These are phyloP conservation scores for Xylaria bambusicola DNA, from an alignment of 495 filamentous ascomycete genomes.

Conservation along the genomic window DNA sequence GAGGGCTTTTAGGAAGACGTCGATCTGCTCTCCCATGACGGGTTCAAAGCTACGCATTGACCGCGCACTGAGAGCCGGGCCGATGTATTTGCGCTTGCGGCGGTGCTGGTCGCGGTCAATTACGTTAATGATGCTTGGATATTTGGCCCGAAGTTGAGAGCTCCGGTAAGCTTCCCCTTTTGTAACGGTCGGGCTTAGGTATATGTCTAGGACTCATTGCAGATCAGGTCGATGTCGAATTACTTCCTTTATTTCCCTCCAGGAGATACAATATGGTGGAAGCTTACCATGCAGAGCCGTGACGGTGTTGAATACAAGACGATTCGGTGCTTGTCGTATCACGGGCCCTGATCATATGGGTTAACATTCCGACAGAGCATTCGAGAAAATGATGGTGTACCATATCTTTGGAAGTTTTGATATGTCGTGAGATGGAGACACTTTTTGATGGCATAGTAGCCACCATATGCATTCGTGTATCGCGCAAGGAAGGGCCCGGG, in stretches of 20 bases:
- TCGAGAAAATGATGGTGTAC: not conserved
- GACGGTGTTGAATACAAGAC: not conserved
- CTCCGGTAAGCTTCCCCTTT: too few relatives aligned
- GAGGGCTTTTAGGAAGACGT: slow-evolving; percentile 7
- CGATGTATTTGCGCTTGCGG: slow-evolving; percentile 10
- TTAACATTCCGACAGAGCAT: not conserved
- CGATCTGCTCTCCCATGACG: slow-evolving; percentile 12
- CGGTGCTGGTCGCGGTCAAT: slow-evolving; percentile 9
- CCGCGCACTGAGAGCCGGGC: slow-evolving; percentile 16
- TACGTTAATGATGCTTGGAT: slow-evolving; percentile 15
- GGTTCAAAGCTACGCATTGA: slow-evolving; percentile 22
- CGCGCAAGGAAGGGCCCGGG: not conserved
- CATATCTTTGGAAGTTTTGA: not conserved
- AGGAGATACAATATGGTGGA: too few relatives aligned
- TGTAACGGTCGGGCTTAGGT: too few relatives aligned
- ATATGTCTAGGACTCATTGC: too few relatives aligned
- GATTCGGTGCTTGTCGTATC: not conserved
- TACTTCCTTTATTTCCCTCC: too few relatives aligned
- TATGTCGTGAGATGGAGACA: not conserved
- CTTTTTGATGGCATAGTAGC: not conserved
- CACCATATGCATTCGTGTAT: not conserved
- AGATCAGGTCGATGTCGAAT: too few relatives aligned
- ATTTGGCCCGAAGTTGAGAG: too few relatives aligned
- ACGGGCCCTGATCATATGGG: not conserved
- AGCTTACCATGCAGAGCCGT: not conserved